Evolutionary conservation across 139 green algal genomes (phyloP), one percentile per base, ranked within the genome.

Genomic region (Trebouxia sp.): DNA sequence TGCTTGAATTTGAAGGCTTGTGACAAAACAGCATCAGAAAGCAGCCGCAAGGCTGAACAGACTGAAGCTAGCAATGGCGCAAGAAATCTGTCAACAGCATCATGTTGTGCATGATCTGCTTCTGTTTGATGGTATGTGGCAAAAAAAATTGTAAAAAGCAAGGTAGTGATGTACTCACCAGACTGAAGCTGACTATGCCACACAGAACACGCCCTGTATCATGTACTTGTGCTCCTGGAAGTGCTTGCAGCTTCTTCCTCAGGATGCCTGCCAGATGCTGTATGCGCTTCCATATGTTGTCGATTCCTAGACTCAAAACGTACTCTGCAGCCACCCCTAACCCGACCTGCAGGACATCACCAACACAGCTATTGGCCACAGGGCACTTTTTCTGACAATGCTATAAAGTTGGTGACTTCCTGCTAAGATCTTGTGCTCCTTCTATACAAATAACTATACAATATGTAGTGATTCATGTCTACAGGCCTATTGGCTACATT

Each of bases 181-280:
- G 76, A 2, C 77, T 88, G 74, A 94, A 95, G 76, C 80, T 91
- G 38, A 95, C 88, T 37, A 95, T 90, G 51, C 89, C 91, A 80
- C 90, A 94, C 39, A 95, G 82, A 35, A 50, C 17, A 1, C 51
- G 38, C 0, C 89, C 87, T 3, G 58, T 65, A 65, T 95, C 91
- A 28, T 78, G 75, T 5, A 93, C 42, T 0, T 51, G 47, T 22
- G 90, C 85, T 45, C 82, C 58, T 9, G 76, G 82, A 17, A 90
- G 17, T 1, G 15, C 12, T 5, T 17, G 12, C n/a, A 95, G 76
- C 42, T 47, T 22, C 0, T 28, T 7, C 15, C 91, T 76, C 38
- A 92, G 70, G 28, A 56, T 9, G 0, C 26, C 50, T 6, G 88
- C 85, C 20, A 94, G 76, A 32, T 47, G 7, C 30, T 83, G 76